Evolutionary conservation across 257 asterid genomes (phyloP), one percentile per base, ranked within the genome.

Genomic region (Lithospermum erythrorhizon): DNA sequence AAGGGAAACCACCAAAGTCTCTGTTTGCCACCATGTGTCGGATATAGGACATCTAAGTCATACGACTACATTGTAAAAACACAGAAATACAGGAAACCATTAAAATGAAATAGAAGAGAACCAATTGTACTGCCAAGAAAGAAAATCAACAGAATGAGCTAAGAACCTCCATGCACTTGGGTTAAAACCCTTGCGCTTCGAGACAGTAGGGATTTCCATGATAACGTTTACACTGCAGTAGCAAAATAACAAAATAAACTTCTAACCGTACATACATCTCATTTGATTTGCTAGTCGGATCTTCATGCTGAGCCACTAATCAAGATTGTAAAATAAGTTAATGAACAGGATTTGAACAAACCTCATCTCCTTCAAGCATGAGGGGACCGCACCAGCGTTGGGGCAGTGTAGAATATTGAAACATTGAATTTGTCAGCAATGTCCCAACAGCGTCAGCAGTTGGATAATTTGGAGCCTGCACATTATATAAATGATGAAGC

Each of bases 21-120:
- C 98, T 37, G 96, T 90, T 77, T 90, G 98, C 98, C 98, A 90
- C 98, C 98, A 90, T 61, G 98, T 90, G 73, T 90, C 98, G 59
- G 98, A 90, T 76, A 90, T 85, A 67, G 95, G 98, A 76, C 98
- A 90, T 78, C 93, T 81, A 37, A 74, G 69, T 85, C 88, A 66
- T 96, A n/a, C 98, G 65, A 87, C 85, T 74, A 79, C 73, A 75
- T 90, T 90, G 81, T 70, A 90, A 81, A 83, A 90, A 96, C 98
- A 90, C 87, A 96, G 68, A 60, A 47, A 62, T 53, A 72, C 30
- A 49, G 63, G 65, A 52, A 70, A 29, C 27, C 49, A 52, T 69
- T 63, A 68, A n/a, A 53, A 58, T 17, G 56, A 59, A 63, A 65
- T 59, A 52, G 49, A 70, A 59, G 62, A 59, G 58, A 66, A 62